These are phyloP conservation scores for Candida gorgasii DNA, from an alignment of 805 yeast genomes.

Conservation along the genomic window DNA sequence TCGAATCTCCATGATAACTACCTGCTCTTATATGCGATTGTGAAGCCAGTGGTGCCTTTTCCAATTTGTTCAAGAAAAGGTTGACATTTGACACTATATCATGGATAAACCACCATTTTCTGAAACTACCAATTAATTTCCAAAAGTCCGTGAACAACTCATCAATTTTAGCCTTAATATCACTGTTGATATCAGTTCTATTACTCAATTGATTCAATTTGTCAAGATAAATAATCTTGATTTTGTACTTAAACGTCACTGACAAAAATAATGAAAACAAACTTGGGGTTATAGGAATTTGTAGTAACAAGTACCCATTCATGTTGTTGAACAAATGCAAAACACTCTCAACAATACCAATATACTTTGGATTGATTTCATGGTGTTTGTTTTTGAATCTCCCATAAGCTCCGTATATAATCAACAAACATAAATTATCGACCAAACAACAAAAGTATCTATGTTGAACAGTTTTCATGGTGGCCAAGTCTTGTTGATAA, in stretches of 20 bases:
- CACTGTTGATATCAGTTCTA: constrained; percentile 9
- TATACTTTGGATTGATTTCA: background rate
- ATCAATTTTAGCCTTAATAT: background rate
- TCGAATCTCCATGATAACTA: background rate
- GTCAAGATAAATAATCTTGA: constrained; percentile 13
- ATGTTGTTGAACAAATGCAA: background rate
- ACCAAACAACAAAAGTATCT: background rate
- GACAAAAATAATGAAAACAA: constrained; percentile 10
- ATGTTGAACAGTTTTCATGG: background rate
- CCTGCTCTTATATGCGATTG: background rate
- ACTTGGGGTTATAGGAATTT: constrained; percentile 14
- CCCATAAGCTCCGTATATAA: background rate
- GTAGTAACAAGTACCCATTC: background rate
- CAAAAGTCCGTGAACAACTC: background rate
- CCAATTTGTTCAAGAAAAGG: constrained; percentile 6
- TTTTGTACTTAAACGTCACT: constrained; percentile 11
- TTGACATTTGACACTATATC: constrained; percentile 10
- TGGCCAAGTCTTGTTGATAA: background rate
- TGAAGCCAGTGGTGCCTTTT: background rate
- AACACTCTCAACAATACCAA: background rate
- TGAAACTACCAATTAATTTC: background rate
- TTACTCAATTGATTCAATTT: constrained; percentile 7
- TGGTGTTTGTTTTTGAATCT: constrained; percentile 3
- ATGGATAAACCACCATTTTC: constrained; percentile 17
- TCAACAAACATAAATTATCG: background rate